phyloP scores from a whole-genome alignment of 352 stramenopile species.

The Thalassiosira mediterranea region DNA sequence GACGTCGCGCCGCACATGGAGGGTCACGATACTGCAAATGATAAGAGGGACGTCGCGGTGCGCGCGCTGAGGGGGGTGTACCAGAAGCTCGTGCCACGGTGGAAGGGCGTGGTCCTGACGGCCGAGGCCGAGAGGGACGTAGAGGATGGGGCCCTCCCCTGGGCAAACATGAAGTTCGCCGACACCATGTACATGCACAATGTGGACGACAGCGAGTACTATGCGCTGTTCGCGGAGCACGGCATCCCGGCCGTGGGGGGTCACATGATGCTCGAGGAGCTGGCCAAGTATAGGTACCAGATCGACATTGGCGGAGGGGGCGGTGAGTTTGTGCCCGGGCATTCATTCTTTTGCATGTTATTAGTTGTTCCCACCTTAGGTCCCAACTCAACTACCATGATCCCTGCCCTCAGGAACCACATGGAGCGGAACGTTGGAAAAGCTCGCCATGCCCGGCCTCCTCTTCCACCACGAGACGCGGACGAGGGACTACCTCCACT shows the following conservation, averaged over 20 bases:
- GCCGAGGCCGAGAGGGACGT: conserved; percentile 33
- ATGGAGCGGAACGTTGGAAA: conserved; percentile 33
- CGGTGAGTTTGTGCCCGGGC: too few relatives aligned
- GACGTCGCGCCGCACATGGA: conserved; percentile 11
- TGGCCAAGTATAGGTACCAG: conserved; percentile 47
- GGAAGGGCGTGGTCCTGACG: conserved; percentile 40
- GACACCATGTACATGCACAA: conserved; percentile 4
- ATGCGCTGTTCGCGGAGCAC: conserved; percentile 15
- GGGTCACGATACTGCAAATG: neutral
- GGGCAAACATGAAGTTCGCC: conserved; percentile 45
- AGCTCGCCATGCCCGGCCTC: conserved; percentile 31
- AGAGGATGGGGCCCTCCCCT: conserved; percentile 19
- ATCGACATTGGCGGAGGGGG: conserved; percentile 57
- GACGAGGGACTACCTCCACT: conserved; percentile 46
- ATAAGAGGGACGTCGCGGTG: conserved; percentile 12
- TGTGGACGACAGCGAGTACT: conserved; percentile 9
- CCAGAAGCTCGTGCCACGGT: conserved; percentile 27
- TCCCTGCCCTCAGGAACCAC: too few relatives aligned
- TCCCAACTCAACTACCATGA: too few relatives aligned
- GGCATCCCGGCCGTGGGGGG: conserved; percentile 28
- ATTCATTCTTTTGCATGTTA: too few relatives aligned
- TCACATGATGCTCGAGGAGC: conserved; percentile 20
- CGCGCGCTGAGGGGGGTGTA: conserved; percentile 31
- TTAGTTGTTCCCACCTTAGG: too few relatives aligned
- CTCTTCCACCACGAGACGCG: conserved; percentile 50